Base-by-base conservation (phyloP, 345 rosid species). In the Sonneratia alba region DNA sequence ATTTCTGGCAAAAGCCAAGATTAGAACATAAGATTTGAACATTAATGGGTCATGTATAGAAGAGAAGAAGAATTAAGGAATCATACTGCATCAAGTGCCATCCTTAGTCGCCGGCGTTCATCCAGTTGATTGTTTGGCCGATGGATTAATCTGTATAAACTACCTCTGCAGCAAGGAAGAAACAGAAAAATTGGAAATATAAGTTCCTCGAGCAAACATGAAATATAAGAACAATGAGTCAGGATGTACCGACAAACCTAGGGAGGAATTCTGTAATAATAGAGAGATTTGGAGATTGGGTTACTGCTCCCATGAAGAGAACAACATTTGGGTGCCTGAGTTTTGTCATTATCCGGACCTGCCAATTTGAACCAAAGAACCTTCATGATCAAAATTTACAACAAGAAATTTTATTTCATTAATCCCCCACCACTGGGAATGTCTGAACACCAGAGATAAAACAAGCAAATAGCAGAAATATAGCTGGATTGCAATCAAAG, bases 231-330 rank as follows among this genome's bases (percentile, higher is more conserved):
- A 67, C n/a, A 24, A 19, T 10, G 32, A 67, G 34, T 47, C 40
- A 14, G 19, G 19, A n/a, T 67, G 45, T 16, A 9, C 13, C 22
- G 21, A 43, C 70, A 38, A 68, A 91, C 98, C 97, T 87, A 48
- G 91, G 98, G 79, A 93, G 97, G 80, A 89, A 93, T 77, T 93
- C 98, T 65, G 96, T 88, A 57, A 93, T 83, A 77, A 93, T 93
- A 57, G 98, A 93, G 81, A 93, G 94, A 85, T 88, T 87, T 51
- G 98, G 98, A 66, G 94, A 80, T 51, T 92, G 92, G 55, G 97
- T 91, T 72, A 93, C 89, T 75, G 96, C 97, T 85, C 98, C 98
- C 98, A 93, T 93, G 91, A 91, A 93, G 77, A 93, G 97, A 85
- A 93, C 98, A 59, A 93, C 96, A 78, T 93, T 93, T 45, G 98